Conservation (phyloP, 139 green algal genomes). For the Volvox africanus region DNA sequence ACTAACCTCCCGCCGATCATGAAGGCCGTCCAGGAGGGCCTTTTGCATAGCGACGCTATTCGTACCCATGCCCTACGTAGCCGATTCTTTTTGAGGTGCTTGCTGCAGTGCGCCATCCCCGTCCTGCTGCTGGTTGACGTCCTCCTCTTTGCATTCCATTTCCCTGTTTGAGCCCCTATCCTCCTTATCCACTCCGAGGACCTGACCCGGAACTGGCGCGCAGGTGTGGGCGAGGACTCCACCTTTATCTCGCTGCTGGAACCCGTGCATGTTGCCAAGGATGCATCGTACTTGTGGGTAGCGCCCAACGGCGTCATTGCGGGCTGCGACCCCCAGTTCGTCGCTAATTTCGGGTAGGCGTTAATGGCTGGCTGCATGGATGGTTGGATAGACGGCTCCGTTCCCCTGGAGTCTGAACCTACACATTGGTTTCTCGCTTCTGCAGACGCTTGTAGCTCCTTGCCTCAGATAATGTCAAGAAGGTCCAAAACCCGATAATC, state of each 20-base stretch:
- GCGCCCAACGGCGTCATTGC: slow-evolving; percentile 21
- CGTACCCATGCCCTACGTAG: too few relatives aligned
- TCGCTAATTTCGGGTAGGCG: slow-evolving; percentile 17
- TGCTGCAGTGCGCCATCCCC: too few relatives aligned
- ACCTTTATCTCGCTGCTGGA: slow-evolving; percentile 39
- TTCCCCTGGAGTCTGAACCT: too few relatives aligned
- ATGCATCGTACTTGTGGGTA: slow-evolving; percentile 6
- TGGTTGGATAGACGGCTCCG: neutral
- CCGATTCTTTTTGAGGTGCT: too few relatives aligned
- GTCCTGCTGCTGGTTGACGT: too few relatives aligned
- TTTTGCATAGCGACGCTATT: too few relatives aligned
- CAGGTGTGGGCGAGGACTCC: slow-evolving; percentile 41
- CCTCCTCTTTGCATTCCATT: neutral
- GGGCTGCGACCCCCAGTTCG: slow-evolving; percentile 25
- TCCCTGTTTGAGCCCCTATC: neutral
- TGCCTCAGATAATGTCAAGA: too few relatives aligned
- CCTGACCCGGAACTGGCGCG: neutral
- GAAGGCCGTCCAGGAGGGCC: too few relatives aligned
- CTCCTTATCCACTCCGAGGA: neutral
- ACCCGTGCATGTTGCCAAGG: neutral
- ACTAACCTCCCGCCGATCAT: too few relatives aligned
- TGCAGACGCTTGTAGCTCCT: too few relatives aligned
- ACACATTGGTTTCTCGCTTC: too few relatives aligned
- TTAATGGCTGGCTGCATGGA: neutral
- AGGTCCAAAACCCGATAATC: too few relatives aligned